Base-by-base conservation (phyloP, 805 yeast species). In the Candida tallmaniae region DNA sequence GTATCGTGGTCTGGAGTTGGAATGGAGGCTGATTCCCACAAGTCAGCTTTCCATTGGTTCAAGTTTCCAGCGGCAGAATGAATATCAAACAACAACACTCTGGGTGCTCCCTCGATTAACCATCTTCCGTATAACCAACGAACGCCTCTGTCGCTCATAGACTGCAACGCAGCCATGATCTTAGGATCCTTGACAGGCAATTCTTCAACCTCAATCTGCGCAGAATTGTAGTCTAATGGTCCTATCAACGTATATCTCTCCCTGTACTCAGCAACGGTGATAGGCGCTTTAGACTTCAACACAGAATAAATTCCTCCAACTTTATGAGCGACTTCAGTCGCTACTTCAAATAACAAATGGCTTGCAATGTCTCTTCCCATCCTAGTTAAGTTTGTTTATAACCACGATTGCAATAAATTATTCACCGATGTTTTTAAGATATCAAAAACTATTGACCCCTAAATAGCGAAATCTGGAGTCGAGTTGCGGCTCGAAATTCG, bases 231-330 rank as follows among this genome's bases (percentile, higher is more conserved):
- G 64, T 86, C 82, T 47, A 85, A 69, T 0, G 96, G 96, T 4
- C 98, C 98, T 36, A 93, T 69, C 32, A 88, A 68, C 16, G 86
- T 78, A 63, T 90, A 90, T 36, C 96, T 72, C 48, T 83, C 86
- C 44, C 84, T 76, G 62, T 88, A 93, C 60, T 90, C 97, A 26
- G 94, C 88, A 33, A 84, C 90, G 6, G 98, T 90, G 40, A 89
- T 88, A 6, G 97, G 97, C 6, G 97, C 97, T 62, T 90, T 90
- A 8, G 96, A 86, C 59, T 93, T 93, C 53, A 90, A 73, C 34
- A 90, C 98, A 5, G 97, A 89, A 66, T 90, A 90, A 58, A 90
- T 90, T 23, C 98, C 98, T 32, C 98, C 98, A 15, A 90, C 97
- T 51, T 94, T 73, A 68, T 93, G 89, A 51, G 97, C 97, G 33